Percentiles rank a stretch among this genome's conserved stretches.
phyloP scores from a whole-genome alignment of 208 protist genomes.

The Wallacemonas sp. region DNA sequence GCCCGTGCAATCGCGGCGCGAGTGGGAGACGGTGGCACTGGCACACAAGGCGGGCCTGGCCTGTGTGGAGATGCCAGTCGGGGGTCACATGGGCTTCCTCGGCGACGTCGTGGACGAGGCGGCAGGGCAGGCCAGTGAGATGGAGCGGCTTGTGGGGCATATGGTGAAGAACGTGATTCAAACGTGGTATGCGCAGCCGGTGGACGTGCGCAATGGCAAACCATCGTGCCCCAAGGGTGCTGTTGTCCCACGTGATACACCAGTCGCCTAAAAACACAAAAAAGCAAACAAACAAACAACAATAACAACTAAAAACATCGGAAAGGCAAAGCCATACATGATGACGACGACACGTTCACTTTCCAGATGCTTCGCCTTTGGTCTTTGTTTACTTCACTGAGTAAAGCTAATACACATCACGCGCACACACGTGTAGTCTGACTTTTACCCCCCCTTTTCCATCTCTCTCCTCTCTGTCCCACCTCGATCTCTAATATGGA shows the following conservation, averaged over 20 bases:
- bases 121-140: conserved; percentile 27
- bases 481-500: too few relatives aligned
- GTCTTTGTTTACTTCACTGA: too few relatives aligned
- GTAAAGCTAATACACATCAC: too few relatives aligned
- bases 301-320: neutral
- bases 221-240: conserved; percentile 1
- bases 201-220: neutral
- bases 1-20: conserved; percentile 16
- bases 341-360: too few relatives aligned
- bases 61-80: conserved; percentile 52
- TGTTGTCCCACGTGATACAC: conserved; percentile 9
- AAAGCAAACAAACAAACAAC: conserved; percentile 1
- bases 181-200: conserved; percentile 7
- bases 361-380: too few relatives aligned
- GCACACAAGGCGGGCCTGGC: conserved; percentile 29
- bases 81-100: conserved; percentile 68
- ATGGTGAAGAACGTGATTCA: conserved; percentile 15
- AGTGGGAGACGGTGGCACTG: conserved; percentile 34
- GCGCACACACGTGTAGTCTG: too few relatives aligned
- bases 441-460: too few relatives aligned
- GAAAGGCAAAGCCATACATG: too few relatives aligned
- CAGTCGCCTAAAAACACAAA: conserved; percentile 1
- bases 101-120: conserved; percentile 29
- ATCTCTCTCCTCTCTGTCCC: too few relatives aligned
- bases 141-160: conserved; percentile 47